phyloP scores from a whole-genome alignment of 1,284 basidiomycete genomes.

The Sporisorium iseilematis-ciliati region DNA sequence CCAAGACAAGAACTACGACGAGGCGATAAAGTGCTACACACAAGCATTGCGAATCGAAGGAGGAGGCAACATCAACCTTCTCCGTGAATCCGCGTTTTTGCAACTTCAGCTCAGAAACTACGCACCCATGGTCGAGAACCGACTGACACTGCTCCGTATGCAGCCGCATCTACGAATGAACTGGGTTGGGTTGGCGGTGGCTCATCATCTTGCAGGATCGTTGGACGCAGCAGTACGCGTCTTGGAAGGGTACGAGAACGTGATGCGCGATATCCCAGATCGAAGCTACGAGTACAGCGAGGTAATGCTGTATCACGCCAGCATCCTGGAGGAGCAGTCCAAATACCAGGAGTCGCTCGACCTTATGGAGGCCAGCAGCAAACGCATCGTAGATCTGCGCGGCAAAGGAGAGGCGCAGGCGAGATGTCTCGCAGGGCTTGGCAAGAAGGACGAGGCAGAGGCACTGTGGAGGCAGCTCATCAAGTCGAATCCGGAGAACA shows the following conservation, averaged over 20 bases:
- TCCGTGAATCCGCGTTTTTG: conserved; percentile 89
- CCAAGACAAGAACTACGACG: conserved; percentile 87
- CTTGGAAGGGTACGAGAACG: conserved; percentile 75
- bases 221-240: conserved; percentile 79
- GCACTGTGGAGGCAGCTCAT: conserved; percentile 83
- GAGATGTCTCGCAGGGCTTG: conserved; percentile 75
- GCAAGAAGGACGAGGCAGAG: conserved; percentile 77
- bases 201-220: conserved; percentile 86
- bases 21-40: conserved; percentile 85
- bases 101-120: conserved; percentile 91
- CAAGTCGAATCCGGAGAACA: conserved; percentile 86
- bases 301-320: conserved; percentile 83
- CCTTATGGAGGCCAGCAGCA: conserved; percentile 38
- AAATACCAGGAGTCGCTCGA: conserved; percentile 71
- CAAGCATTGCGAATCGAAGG: conserved; percentile 87
- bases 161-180: conserved; percentile 87
- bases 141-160: conserved; percentile 82
- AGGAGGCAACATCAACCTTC: conserved; percentile 87
- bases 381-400: conserved; percentile 69
- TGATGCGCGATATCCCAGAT: conserved; percentile 57
- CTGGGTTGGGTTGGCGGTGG: conserved; percentile 90
- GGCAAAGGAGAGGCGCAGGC: conserved; percentile 45
- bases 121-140: conserved; percentile 82
- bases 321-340: conserved; percentile 81
- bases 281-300: conserved; percentile 81